phyloP scores from a whole-genome alignment of 192 early-diverging fungal genomes.

The Chytriomyces confervae region DNA sequence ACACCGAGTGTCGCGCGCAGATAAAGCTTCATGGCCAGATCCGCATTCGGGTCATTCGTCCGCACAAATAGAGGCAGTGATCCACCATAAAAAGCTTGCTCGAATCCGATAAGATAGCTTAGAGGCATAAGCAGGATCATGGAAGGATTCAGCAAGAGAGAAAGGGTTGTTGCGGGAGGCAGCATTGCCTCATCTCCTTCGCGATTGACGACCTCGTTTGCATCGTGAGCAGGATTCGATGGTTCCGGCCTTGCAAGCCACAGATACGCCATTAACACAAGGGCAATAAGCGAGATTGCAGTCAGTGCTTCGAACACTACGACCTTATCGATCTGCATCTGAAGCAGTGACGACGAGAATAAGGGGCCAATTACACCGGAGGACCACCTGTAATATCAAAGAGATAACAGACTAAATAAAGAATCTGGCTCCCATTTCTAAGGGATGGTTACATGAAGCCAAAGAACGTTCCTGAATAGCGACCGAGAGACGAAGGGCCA shows the following conservation, averaged over 20 bases:
- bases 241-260: slow-evolving; percentile 25
- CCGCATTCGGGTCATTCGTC: slow-evolving; percentile 4
- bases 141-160: background rate
- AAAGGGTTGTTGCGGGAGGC: slow-evolving; percentile 5
- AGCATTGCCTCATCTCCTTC: background rate
- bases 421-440: too few relatives aligned
- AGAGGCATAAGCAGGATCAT: slow-evolving; percentile 34
- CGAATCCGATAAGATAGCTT: slow-evolving; percentile 19
- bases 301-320: slow-evolving; percentile 27
- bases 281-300: slow-evolving; percentile 10
- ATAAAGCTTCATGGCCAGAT: slow-evolving; percentile 22
- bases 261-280: slow-evolving; percentile 16
- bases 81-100: slow-evolving; percentile 32
- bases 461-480: slow-evolving; percentile 36
- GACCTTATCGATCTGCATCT: slow-evolving; percentile 23
- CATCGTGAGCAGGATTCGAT: slow-evolving; percentile 14
- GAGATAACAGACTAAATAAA: too few relatives aligned
- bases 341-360: slow-evolving; percentile 18
- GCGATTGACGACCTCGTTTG: background rate
- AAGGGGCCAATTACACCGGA: slow-evolving; percentile 31
- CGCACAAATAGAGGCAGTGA: slow-evolving; percentile 31
- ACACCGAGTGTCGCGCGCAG: slow-evolving; percentile 23
- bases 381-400: background rate
- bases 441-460: slow-evolving; percentile 2
- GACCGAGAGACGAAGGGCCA: slow-evolving; percentile 18